These are phyloP conservation scores for Babesia bovis DNA, from an alignment of 169 alveolate species.

Conservation along the genomic window DNA sequence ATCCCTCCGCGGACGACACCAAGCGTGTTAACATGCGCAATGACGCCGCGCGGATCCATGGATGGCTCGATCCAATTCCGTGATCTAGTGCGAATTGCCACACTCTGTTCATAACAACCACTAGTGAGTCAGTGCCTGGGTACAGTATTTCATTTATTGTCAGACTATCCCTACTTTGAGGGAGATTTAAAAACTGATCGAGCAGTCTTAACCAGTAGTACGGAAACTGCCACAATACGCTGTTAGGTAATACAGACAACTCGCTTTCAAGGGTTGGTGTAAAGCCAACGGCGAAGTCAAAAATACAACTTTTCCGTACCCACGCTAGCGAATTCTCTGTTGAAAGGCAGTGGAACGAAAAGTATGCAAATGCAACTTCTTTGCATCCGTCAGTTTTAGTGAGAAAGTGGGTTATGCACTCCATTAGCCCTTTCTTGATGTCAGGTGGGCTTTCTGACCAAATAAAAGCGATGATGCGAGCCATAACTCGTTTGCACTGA, in stretches of 20 bases:
- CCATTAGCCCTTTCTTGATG: conserved; percentile 44
- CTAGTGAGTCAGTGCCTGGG: neutral
- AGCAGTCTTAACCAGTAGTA: conserved; percentile 58
- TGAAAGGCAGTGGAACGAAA: conserved; percentile 38
- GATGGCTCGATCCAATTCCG: conserved; percentile 41
- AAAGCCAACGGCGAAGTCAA: neutral
- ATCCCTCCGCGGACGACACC: neutral
- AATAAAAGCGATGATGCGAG: conserved; percentile 15
- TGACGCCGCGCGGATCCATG: conserved; percentile 63
- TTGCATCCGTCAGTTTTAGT: conserved; percentile 16
- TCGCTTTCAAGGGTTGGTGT: neutral
- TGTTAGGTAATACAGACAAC: neutral
- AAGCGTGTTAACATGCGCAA: conserved; percentile 36
- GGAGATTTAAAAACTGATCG: conserved; percentile 15
- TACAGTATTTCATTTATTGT: neutral
- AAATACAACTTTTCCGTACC: conserved; percentile 28
- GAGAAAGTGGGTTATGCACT: conserved; percentile 43
- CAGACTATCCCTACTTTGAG: neutral
- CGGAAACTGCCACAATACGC: conserved; percentile 30
- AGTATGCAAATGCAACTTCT: conserved; percentile 46
- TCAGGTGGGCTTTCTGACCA: conserved; percentile 44
- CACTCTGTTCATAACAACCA: conserved; percentile 9
- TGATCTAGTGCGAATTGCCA: conserved; percentile 21
- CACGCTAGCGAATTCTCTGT: conserved; percentile 27
- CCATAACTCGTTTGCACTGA: conserved; percentile 47